A percentile compares a stretch with the other conserved stretches of the same genome.
phyloP scores from a whole-genome alignment of 148 eudicot species.

The Fallopia convolvulus region DNA sequence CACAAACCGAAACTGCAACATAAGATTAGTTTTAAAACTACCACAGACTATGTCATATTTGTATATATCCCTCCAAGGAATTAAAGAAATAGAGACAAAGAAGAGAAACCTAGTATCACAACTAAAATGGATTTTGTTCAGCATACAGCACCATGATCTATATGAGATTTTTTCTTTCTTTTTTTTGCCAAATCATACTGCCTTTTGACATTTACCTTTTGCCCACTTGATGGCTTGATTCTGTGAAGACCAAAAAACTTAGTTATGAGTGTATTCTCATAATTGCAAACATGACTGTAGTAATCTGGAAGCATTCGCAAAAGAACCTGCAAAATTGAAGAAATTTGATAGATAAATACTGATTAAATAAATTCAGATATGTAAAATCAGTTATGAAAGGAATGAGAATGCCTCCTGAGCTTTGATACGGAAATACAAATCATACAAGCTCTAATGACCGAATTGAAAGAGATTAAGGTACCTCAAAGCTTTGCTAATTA shows the following conservation, averaged over 20 bases:
- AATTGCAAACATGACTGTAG: slow-evolving; percentile 69
- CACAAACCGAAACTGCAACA: slow-evolving; percentile 85
- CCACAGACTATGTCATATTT: too few relatives aligned
- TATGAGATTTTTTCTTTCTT: background rate
- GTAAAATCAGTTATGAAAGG: background rate
- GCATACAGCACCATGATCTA: background rate
- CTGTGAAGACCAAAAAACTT: slow-evolving; percentile 99
- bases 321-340: slow-evolving; percentile 52
- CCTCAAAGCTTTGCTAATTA: background rate
- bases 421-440: background rate
- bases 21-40: slow-evolving; percentile 2
- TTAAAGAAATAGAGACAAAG: background rate
- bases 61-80: background rate
- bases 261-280: slow-evolving; percentile 89
- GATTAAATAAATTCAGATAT: background rate
- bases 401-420: background rate
- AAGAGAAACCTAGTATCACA: background rate
- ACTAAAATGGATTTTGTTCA: background rate
- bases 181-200: background rate
- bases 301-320: slow-evolving; percentile 91
- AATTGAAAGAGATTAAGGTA: background rate
- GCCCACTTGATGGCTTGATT: slow-evolving; percentile 88
- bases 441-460: background rate
- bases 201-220: slow-evolving; percentile 49
- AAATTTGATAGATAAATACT: background rate